Evolutionary conservation across 257 asterid species (phyloP).

Genomic region (Lantana camara): DNA sequence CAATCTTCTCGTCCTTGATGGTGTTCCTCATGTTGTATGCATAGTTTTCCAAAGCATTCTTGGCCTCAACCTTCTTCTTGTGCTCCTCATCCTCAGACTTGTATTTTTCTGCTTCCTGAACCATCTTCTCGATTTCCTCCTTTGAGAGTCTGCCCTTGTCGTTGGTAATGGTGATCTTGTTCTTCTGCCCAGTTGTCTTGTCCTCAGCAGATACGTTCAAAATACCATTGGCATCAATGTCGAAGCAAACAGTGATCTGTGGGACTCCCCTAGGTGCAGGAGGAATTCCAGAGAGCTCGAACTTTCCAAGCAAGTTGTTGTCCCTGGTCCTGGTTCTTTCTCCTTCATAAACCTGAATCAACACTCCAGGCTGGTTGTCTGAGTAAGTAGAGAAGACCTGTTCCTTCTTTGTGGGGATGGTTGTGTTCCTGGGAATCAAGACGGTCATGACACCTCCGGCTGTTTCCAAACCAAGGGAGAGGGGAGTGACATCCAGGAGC

Average conservation of each 20-base stretch:
- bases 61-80: slow-evolving; percentile 66
- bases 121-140: slow-evolving; percentile 72
- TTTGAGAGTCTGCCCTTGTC: slow-evolving; percentile 68
- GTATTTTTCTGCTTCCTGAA: slow-evolving; percentile 73
- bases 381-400: slow-evolving; percentile 63
- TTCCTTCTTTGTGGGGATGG: slow-evolving; percentile 65
- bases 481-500: slow-evolving; percentile 62
- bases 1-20: slow-evolving; percentile 56
- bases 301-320: slow-evolving; percentile 61
- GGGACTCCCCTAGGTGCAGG: slow-evolving; percentile 69
- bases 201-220: slow-evolving; percentile 73
- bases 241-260: slow-evolving; percentile 59
- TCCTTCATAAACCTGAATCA: slow-evolving; percentile 66
- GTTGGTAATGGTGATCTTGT: slow-evolving; percentile 72
- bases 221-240: slow-evolving; percentile 69
- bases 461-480: slow-evolving; percentile 60
- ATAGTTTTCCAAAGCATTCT: slow-evolving; percentile 57
- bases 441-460: slow-evolving; percentile 71
- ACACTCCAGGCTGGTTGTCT: slow-evolving; percentile 61
- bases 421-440: slow-evolving; percentile 55
- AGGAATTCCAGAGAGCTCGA: slow-evolving; percentile 62
- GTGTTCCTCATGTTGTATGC: slow-evolving; percentile 78
- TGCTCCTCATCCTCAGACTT: slow-evolving; percentile 67
- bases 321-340: slow-evolving; percentile 63
- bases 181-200: slow-evolving; percentile 73